phyloP scores from a whole-genome alignment of 2,329 filamentous ascomycete species.

The Calonectria ilicicola region DNA sequence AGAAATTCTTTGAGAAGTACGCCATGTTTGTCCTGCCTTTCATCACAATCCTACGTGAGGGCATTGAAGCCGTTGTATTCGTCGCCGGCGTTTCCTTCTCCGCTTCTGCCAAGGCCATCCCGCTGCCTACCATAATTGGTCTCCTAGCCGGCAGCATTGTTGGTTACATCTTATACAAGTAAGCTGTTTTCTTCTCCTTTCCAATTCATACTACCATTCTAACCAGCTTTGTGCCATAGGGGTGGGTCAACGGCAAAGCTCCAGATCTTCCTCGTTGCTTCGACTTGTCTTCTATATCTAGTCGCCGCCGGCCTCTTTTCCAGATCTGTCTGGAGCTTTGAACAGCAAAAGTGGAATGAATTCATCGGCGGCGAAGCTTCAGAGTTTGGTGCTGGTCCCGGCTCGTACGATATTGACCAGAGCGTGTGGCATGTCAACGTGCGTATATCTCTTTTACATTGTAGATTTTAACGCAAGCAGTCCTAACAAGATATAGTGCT shows the following conservation, averaged over 20 bases:
- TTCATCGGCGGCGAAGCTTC: constrained; percentile 69
- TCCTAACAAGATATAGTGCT: constrained; percentile 69
- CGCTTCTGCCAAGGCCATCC: constrained; percentile 80
- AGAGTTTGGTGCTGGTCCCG: constrained; percentile 69
- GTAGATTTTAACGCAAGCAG: not conserved
- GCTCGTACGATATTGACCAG: constrained; percentile 82
- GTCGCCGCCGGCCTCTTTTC: constrained; percentile 87
- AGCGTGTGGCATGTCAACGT: constrained; percentile 88
- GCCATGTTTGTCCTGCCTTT: constrained; percentile 90
- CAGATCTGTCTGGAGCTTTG: constrained; percentile 79
- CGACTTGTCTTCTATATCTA: constrained; percentile 86
- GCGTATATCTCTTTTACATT: constrained; percentile 55
- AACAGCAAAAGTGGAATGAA: constrained; percentile 77
- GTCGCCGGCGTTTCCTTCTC: constrained; percentile 86
- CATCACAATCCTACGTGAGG: constrained; percentile 87
- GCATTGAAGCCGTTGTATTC: constrained; percentile 88
- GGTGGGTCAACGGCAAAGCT: constrained; percentile 57
- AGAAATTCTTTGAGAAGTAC: constrained; percentile 79
- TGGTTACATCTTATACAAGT: constrained; percentile 85
- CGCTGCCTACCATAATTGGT: constrained; percentile 80
- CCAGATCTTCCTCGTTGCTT: constrained; percentile 84
- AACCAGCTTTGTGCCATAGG: constrained; percentile 39
- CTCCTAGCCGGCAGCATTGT: constrained; percentile 74
- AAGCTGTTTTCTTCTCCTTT: constrained; percentile 47
- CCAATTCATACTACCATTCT: not conserved